These are phyloP conservation scores for Globisporangium viniferum DNA, from an alignment of 352 stramenopile species.

Conservation along the genomic window DNA sequence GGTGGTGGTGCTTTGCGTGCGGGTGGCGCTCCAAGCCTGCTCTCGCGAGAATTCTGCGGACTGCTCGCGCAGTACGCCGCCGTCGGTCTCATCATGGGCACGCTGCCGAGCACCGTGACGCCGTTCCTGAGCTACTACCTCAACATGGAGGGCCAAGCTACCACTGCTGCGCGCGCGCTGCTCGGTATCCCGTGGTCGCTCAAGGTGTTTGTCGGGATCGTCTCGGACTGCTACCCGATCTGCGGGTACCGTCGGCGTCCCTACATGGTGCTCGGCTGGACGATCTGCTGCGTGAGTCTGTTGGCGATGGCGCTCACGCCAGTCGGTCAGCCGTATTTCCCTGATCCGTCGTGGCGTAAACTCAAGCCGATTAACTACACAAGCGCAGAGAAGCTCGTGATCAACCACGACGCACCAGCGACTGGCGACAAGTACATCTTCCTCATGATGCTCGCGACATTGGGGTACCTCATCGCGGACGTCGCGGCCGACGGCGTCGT, in stretches of 20 bases:
- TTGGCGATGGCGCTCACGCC: too few relatives aligned
- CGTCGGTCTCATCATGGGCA: constrained; percentile 47
- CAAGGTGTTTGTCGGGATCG: constrained; percentile 60
- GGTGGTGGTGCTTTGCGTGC: constrained; percentile 27
- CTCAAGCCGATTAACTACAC: too few relatives aligned
- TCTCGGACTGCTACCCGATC: constrained; percentile 61
- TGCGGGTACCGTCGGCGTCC: constrained; percentile 43
- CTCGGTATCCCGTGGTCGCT: constrained; percentile 59
- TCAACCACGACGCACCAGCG: too few relatives aligned
- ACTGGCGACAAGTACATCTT: too few relatives aligned
- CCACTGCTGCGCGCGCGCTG: constrained; percentile 36
- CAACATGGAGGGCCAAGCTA: constrained; percentile 45
- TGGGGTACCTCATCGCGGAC: too few relatives aligned
- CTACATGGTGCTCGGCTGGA: constrained; percentile 60
- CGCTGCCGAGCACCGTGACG: constrained; percentile 45
- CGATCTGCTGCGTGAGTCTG: neutral
- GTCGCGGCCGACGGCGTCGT: too few relatives aligned
- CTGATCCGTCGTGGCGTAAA: too few relatives aligned
- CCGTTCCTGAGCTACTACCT: constrained; percentile 60
- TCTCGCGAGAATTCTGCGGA: constrained; percentile 47
- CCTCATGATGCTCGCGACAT: too few relatives aligned
- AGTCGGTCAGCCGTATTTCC: too few relatives aligned
- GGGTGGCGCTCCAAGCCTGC: constrained; percentile 36
- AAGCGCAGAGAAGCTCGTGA: too few relatives aligned
- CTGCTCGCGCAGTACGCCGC: constrained; percentile 52